Evolutionary conservation across 2,329 filamentous ascomycete genomes (phyloP), one percentile per base, ranked within the genome.

Genomic region (Fusarium sp.): DNA sequence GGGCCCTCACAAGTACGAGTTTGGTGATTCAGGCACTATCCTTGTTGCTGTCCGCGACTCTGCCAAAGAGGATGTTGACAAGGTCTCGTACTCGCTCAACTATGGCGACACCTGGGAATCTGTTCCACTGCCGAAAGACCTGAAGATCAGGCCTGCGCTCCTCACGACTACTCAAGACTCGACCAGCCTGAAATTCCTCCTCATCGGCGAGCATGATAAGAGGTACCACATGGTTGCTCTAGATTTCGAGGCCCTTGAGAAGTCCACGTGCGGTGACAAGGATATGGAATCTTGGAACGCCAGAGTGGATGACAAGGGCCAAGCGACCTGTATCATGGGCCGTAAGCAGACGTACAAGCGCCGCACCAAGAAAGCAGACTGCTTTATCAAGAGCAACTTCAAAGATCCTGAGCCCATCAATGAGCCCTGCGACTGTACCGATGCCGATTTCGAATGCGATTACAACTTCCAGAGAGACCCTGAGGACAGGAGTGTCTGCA

Each of bases 1-100:
- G 18, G 94, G 94, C 22, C 93, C 95, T 14, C 95, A 98, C 84
- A 97, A 97, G 82, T 99, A 97, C 83, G 95, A 98, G 80, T 97
- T 98, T 81, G 97, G 97, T 63, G 96, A 98, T 77, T 93, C 97
- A 75, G 97, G 97, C 2, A 95, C 95, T 18, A 90, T 99, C 22
- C 86, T 99, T 33, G 88, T 98, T 33, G 97, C 97, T 5, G 87
- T 98, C 41, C 88, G 90, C 72, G 94, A 98, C 77, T 94, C 92
- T 1, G 84, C 91, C 41, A 84, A 92, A 66, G 86, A 92, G 65
- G 88, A 90, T 71, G 80, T 90, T 20, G 83, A 84, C 37, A 87
- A 92, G 73, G 82, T 92, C 59, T 86, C 84, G 41, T 99, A 96
- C 83, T 98, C 97, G 1, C 85, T 98, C 29, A 91, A 99, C 80